Evolutionary conservation across 345 rosid genomes (phyloP).

Genomic region (Corchorus olitorius): DNA sequence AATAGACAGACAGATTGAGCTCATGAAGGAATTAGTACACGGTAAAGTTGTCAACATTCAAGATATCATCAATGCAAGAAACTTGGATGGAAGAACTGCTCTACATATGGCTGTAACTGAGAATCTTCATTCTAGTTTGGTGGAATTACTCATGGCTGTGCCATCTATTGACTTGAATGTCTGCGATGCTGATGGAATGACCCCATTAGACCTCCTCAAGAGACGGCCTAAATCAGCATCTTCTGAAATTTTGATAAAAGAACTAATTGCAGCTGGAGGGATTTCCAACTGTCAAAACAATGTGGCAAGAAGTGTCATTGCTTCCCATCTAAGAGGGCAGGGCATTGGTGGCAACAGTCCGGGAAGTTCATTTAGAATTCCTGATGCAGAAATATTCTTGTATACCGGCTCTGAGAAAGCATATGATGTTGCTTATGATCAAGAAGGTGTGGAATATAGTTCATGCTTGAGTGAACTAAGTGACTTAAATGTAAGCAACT

Average conservation of each 20-base stretch:
- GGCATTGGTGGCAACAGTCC: constrained; percentile 66
- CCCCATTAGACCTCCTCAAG: constrained; percentile 79
- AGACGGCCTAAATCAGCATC: constrained; percentile 64
- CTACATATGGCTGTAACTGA: constrained; percentile 81
- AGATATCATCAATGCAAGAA: constrained; percentile 60
- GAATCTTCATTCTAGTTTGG: constrained; percentile 58
- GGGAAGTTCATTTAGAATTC: constrained; percentile 76
- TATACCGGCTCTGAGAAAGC: constrained; percentile 51
- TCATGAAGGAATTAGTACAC: constrained; percentile 51
- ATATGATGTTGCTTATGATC: constrained; percentile 34
- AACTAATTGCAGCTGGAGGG: constrained; percentile 81
- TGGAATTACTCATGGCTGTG: constrained; percentile 68
- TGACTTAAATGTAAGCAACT: constrained; percentile 33
- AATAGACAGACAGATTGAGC: constrained; percentile 73
- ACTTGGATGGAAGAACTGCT: constrained; percentile 73
- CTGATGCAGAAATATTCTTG: constrained; percentile 87
- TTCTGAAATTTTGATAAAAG: constrained; percentile 77
- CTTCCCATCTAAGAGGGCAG: constrained; percentile 55
- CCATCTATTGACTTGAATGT: constrained; percentile 59
- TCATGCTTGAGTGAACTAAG: constrained; percentile 49
- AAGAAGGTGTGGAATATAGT: constrained; percentile 39
- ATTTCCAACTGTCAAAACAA: constrained; percentile 47
- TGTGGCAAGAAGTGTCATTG: constrained; percentile 38
- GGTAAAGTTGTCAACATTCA: constrained; percentile 42
- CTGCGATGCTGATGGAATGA: constrained; percentile 69